phyloP scores from a whole-genome alignment of 805 yeast genomes.

The Sugiyamaella americana region DNA sequence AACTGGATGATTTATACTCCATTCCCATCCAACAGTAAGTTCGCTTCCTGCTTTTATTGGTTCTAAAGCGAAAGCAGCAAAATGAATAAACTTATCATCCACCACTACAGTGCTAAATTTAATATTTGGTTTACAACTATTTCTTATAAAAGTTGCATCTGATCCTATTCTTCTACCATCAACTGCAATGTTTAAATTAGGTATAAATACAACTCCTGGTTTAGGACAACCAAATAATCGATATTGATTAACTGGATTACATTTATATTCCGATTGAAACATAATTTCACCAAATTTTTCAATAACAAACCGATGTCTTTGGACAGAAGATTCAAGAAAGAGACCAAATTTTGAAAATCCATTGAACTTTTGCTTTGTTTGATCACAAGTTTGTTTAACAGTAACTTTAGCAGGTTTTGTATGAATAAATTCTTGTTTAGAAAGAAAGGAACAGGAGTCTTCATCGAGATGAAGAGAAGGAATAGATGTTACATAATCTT shows the following conservation, averaged over 20 bases:
- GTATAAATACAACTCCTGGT: conserved; percentile 49
- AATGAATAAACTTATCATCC: conserved; percentile 35
- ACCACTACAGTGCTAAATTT: conserved; percentile 44
- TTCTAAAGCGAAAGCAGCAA: conserved; percentile 50
- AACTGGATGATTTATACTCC: conserved; percentile 80
- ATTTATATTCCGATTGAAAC: conserved; percentile 54
- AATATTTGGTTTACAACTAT: conserved; percentile 73
- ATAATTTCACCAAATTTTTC: conserved; percentile 73
- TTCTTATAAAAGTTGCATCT: conserved; percentile 64
- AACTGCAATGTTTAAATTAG: conserved; percentile 57
- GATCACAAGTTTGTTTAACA: conserved; percentile 56
- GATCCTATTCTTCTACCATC: conserved; percentile 82
- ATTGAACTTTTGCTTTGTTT: conserved; percentile 45
- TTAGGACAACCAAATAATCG: conserved; percentile 62
- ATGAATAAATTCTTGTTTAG: conserved; percentile 23
- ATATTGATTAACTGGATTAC: conserved; percentile 71
- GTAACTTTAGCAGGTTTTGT: conserved; percentile 30
- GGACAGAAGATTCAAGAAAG: conserved; percentile 38
- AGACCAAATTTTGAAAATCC: conserved; percentile 71
- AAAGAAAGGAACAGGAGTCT: conserved; percentile 19
- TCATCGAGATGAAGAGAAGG: conserved; percentile 13
- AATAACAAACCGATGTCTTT: conserved; percentile 45
- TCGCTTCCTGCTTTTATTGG: conserved; percentile 63
- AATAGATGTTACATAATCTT: conserved; percentile 5
- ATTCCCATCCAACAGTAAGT: conserved; percentile 77